Conservation (phyloP, 495 filamentous ascomycete species). For the Cercophora sp. region DNA sequence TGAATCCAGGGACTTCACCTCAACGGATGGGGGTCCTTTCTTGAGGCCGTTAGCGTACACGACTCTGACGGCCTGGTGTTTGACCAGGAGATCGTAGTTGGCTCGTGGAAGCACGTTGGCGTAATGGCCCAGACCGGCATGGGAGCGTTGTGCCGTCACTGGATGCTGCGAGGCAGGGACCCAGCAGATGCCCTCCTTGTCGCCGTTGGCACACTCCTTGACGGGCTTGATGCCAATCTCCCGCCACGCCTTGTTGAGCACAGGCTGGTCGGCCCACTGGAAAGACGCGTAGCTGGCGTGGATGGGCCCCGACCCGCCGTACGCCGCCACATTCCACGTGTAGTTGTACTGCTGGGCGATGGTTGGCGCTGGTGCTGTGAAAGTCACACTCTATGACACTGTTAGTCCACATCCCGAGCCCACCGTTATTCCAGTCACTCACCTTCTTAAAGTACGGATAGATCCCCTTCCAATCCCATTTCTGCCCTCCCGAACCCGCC, state of each 20-base stretch:
- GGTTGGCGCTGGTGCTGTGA: conserved; percentile 18
- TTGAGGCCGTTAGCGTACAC: conserved; percentile 19
- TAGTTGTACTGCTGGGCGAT: conserved; percentile 18
- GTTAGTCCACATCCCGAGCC: not conserved
- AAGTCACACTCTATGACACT: conserved; percentile 20
- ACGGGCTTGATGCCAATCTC: conserved; percentile 16
- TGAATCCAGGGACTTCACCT: conserved; percentile 16
- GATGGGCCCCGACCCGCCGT: conserved; percentile 20
- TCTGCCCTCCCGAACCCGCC: conserved; percentile 32
- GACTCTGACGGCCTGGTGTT: conserved; percentile 24
- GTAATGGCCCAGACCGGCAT: conserved; percentile 39
- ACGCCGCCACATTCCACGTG: conserved; percentile 23
- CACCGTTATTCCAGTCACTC: not conserved
- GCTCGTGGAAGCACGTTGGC: conserved; percentile 25
- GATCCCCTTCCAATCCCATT: conserved; percentile 37
- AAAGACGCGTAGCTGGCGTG: conserved; percentile 19
- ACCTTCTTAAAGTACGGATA: conserved; percentile 42
- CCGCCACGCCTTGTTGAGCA: conserved; percentile 8
- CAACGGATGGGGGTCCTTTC: conserved; percentile 19
- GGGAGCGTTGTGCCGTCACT: conserved; percentile 30
- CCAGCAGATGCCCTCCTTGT: conserved; percentile 28
- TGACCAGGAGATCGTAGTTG: conserved; percentile 36
- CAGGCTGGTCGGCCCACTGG: conserved; percentile 20
- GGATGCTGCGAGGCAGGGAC: conserved; percentile 28
- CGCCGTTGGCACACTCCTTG: conserved; percentile 23